A percentile compares a stretch with the other conserved stretches of the same genome.
These are phyloP conservation scores for Trifolium fragiferum DNA, from an alignment of 306 rosid genomes.

Conservation along the genomic window DNA sequence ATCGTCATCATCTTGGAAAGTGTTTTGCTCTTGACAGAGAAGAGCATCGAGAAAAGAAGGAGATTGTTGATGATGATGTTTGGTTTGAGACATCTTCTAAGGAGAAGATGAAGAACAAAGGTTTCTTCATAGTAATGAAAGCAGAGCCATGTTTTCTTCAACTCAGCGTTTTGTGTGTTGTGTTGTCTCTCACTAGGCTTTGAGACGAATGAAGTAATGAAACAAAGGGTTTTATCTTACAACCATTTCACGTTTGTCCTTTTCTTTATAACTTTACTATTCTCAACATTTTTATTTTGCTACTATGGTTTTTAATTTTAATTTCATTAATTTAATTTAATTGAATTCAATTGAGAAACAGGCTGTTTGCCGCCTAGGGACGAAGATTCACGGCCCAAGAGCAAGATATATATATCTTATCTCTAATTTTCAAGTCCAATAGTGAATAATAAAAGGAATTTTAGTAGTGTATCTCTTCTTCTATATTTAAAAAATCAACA, in stretches of 20 bases:
- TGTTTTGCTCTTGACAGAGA: conserved; percentile 70
- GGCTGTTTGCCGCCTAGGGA: conserved; percentile 37
- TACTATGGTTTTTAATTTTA: not conserved
- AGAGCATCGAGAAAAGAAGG: conserved; percentile 60
- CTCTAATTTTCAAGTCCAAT: not conserved
- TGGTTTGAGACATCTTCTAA: conserved; percentile 65
- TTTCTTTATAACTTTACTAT: conserved; percentile 29
- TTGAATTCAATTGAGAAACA: conserved; percentile 13
- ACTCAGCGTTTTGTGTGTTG: conserved; percentile 19
- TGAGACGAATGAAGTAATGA: conserved; percentile 48
- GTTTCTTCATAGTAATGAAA: conserved; percentile 44
- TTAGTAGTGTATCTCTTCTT: too few species aligned
- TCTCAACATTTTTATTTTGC: not conserved
- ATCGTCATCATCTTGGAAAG: conserved; percentile 49
- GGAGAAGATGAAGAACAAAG: conserved; percentile 52
- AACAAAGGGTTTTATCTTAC: conserved; percentile 58
- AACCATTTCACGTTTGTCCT: conserved; percentile 68
- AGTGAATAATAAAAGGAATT: too few species aligned
- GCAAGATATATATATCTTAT: not conserved
- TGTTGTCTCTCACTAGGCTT: conserved; percentile 44
- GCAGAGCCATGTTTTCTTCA: conserved; percentile 58
- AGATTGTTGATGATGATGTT: conserved; percentile 43
- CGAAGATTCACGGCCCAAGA: not conserved
- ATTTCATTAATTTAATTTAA: not conserved
- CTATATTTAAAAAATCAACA: too few species aligned